Evolutionary conservation across 352 stramenopile species (phyloP), one percentile per base, ranked within the genome.

Genomic region (Elongisporangium prolatum): DNA sequence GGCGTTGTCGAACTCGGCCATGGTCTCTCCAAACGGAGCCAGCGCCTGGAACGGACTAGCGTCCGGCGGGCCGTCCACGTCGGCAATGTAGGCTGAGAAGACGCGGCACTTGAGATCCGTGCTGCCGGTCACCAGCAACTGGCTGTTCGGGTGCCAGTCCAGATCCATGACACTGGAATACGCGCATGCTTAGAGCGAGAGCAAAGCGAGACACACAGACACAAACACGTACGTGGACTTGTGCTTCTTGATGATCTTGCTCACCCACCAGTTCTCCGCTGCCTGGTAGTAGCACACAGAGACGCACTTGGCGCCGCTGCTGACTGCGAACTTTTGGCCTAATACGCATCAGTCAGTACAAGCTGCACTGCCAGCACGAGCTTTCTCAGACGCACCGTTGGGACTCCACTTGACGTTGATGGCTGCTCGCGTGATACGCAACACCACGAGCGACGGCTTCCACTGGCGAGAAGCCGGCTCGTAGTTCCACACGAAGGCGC

Each of bases 211-310:
- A 57, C 13, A 40, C 4, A 61, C 25, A 55, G 14, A 61, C 24
- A 21, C 4, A 54, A 21, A 6, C 17, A 97, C 73, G 57, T 92
- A 95, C 85, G 93, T 98, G 38, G 87, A 97, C 78, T 98, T 98
- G 80, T 98, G 91, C 65, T 97, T 97, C 72, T 98, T 98, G 74
- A 98, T 97, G 68, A 98, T 96, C 78, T 98, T 98, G 62, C 79
- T 92, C 56, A 98, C 84, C 91, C 95, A 98, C 93, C 93, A 98
- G 72, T 98, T 95, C 64, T 97, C 91, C 7, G 75, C 65, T 34
- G 75, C 75, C 68, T 98, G 88, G 64, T 97, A 98, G 62, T 89
- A 93, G 65, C 92, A 98, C 49, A 98, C 89, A 0, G 93, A 93
- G 21, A 98, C 89, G 60, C 87, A 96, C 72, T 98, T 98, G 62